Base-by-base conservation (phyloP, 768 basidiomycete species). In the Leccinum disarticulatum region DNA sequence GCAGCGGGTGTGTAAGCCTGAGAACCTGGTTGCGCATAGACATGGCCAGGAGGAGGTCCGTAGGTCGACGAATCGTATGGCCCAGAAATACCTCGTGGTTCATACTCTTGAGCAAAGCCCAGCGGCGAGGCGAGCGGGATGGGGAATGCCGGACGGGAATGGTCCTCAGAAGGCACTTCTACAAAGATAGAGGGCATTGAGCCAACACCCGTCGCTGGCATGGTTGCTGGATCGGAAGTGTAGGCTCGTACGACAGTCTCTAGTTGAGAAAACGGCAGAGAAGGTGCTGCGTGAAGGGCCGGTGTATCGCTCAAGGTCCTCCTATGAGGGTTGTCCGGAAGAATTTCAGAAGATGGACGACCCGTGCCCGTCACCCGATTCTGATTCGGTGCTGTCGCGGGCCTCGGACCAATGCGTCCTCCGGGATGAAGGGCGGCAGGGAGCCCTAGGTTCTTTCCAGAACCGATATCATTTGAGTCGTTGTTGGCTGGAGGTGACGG, bases 381-480 rank as follows among this genome's bases (percentile, higher is more conserved):
- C 51, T 66, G 64, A 55, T 51, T 66, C 51, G 52, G 68, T 51
- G 56, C 54, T 9, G 22, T 71, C 49, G 52, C 55, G 38, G 71
- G 56, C 59, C 72, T 59, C 13, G 61, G 60, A 35, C 67, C 61
- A 22, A 53, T 52, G 41, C 66, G 61, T 10, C 69, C 65, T 55
- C 77, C 74, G 15, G 82, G 77, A 36, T 79, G 80, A n/a, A 84
- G 74, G 33, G 77, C 70, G 1, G 75, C 67, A 9, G 83, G 81
- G 13, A 79, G 60, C 7, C 56, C 62, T 15, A 60, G 22, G 13
- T 58, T 61, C 61, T 67, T 61, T 61, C 66, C 58, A 50, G 65
- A 54, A 55, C 57, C 59, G 52, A 69, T 52, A 17, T 70, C 70
- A 17, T 67, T 59, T 72, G 31, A 4, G 50, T 52, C 64, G 19